phyloP scores from a whole-genome alignment of 2,329 filamentous ascomycete genomes.

The Xylogone sp. region DNA sequence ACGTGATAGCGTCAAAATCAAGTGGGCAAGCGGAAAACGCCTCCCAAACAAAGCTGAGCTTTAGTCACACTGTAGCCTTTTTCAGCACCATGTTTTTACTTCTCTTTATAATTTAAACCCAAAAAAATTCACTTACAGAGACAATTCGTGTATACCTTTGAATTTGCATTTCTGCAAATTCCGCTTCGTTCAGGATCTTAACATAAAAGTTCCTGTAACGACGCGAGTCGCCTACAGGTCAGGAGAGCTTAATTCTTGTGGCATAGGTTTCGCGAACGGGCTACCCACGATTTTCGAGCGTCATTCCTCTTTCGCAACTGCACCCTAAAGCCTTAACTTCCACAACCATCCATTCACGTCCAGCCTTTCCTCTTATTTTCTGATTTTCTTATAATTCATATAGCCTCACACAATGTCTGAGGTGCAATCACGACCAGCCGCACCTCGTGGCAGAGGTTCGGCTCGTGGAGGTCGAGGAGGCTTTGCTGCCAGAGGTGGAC shows the following conservation, averaged over 20 bases:
- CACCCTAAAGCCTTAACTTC: constrained; percentile 7
- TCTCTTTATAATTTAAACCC: background rate
- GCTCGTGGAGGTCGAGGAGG: constrained; percentile 80
- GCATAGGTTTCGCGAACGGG: background rate
- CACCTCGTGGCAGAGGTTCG: constrained; percentile 86
- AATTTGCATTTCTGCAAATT: background rate
- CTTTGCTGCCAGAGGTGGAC: constrained; percentile 65
- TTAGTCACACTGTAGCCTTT: background rate
- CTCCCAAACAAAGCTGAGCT: background rate
- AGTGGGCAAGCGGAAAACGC: background rate
- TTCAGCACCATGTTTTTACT: background rate
- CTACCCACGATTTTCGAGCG: constrained; percentile 2
- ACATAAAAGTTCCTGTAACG: background rate
- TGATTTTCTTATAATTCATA: constrained; percentile 18
- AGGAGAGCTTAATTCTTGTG: background rate
- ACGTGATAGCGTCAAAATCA: background rate
- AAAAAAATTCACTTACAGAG: background rate
- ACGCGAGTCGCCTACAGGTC: background rate
- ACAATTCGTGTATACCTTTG: background rate
- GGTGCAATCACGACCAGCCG: constrained; percentile 78
- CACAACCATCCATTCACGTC: constrained; percentile 2
- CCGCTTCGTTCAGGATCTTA: background rate
- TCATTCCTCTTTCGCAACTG: constrained; percentile 15
- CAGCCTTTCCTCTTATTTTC: constrained; percentile 10
- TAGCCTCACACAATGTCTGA: constrained; percentile 75